phyloP scores from a whole-genome alignment of 345 rosid species.

The Viola odorata region DNA sequence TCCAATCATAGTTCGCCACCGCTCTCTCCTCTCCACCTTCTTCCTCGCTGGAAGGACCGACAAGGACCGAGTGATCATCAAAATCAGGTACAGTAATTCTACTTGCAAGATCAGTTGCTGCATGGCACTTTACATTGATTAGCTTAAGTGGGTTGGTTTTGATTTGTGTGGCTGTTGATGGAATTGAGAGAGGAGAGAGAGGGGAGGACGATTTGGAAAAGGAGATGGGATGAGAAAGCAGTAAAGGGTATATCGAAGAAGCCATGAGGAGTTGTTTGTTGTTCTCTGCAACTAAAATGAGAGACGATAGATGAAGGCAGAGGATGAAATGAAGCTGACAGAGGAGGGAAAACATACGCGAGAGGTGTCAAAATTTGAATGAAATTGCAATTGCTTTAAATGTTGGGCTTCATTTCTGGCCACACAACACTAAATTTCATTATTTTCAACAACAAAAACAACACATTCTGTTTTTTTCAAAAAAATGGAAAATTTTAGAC shows the following conservation, averaged over 20 bases:
- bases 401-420: too few species aligned
- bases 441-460: too few species aligned
- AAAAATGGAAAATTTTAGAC: too few species aligned
- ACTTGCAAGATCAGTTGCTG: slow-evolving; percentile 27
- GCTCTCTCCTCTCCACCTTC: slow-evolving; percentile 37
- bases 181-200: slow-evolving; percentile 6
- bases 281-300: neutral
- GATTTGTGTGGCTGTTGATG: slow-evolving; percentile 1
- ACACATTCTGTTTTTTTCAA: too few species aligned
- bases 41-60: slow-evolving; percentile 30
- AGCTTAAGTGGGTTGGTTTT: slow-evolving; percentile 3
- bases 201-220: slow-evolving; percentile 6
- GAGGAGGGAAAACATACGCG: neutral
- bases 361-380: too few species aligned
- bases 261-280: slow-evolving; percentile 14
- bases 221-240: slow-evolving; percentile 13
- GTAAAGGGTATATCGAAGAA: slow-evolving; percentile 14
- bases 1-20: slow-evolving; percentile 71
- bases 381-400: too few species aligned
- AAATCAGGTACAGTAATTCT: slow-evolving; percentile 1
- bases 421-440: too few species aligned
- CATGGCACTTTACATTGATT: slow-evolving; percentile 14
- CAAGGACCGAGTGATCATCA: slow-evolving; percentile 20
- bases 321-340: neutral
- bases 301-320: neutral